Conservation (phyloP, 106 monocot genomes). For the Iris macrosiphon region DNA sequence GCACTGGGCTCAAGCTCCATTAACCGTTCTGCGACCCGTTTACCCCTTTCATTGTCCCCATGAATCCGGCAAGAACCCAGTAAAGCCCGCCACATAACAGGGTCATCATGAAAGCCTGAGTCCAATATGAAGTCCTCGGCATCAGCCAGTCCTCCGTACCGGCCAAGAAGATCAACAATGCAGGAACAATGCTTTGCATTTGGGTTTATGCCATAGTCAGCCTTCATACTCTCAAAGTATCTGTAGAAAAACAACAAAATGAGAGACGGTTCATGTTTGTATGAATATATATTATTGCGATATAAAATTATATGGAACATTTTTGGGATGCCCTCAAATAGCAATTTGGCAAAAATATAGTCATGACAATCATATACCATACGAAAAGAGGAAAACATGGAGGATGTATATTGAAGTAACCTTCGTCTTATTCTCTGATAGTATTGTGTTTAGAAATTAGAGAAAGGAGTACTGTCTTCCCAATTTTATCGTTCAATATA, state of each 20-base stretch:
- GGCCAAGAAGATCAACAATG: slow-evolving; percentile 52
- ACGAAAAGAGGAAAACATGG: no score
- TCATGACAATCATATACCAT: no score
- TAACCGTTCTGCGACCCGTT: slow-evolving; percentile 24
- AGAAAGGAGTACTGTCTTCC: no score
- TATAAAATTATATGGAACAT: no score
- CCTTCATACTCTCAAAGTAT: slow-evolving; percentile 50
- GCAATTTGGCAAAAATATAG: no score
- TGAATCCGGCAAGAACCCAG: slow-evolving; percentile 40
- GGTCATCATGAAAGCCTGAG: slow-evolving; percentile 31
- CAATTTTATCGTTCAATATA: no score
- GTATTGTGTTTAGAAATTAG: no score
- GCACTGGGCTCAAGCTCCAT: slow-evolving; percentile 45
- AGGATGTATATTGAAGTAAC: no score
- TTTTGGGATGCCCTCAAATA: no score
- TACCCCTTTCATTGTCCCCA: slow-evolving; percentile 24
- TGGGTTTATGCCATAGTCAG: slow-evolving; percentile 35
- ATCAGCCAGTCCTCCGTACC: slow-evolving; percentile 41
- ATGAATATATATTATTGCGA: no score
- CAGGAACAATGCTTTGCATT: slow-evolving; percentile 53
- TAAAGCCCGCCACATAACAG: slow-evolving; percentile 40
- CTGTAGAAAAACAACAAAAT: slow-evolving; percentile 15
- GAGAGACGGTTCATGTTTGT: no score
- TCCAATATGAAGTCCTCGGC: slow-evolving; percentile 41
- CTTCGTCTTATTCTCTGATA: no score